Evolutionary conservation across 1,139 yeast species (phyloP).

Genomic region (Sugiyamaella grinbergsii): DNA sequence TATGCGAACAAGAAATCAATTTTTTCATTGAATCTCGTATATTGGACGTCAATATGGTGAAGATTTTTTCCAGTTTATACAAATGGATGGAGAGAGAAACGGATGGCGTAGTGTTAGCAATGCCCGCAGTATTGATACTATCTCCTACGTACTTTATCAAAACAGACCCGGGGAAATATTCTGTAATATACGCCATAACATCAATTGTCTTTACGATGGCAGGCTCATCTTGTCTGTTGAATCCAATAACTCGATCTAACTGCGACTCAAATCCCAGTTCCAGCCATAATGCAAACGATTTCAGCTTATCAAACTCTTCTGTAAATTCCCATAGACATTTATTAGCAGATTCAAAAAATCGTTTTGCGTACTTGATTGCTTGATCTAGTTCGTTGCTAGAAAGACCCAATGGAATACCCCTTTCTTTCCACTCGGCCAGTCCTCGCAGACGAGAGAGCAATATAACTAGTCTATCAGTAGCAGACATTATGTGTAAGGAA

Average conservation of each 20-base stretch:
- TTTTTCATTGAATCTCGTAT: constrained; percentile 15
- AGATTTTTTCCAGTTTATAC: constrained; percentile 8
- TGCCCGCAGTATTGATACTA: neutral
- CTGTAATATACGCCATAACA: constrained; percentile 32
- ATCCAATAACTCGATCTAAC: constrained; percentile 28
- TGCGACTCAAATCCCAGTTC: constrained; percentile 32
- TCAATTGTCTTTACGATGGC: constrained; percentile 30
- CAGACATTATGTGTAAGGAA: constrained; percentile 57
- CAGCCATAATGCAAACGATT: constrained; percentile 50
- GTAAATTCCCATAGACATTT: constrained; percentile 52
- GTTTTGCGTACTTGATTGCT: constrained; percentile 42
- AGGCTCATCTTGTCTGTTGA: constrained; percentile 28
- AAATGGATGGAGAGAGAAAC: neutral
- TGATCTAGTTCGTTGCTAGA: constrained; percentile 38
- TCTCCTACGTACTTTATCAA: constrained; percentile 14
- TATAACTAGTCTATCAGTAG: constrained; percentile 58
- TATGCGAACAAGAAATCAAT: constrained; percentile 2
- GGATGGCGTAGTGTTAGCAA: neutral
- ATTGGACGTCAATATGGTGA: constrained; percentile 4
- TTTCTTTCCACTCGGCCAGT: constrained; percentile 47
- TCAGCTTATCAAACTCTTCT: constrained; percentile 56
- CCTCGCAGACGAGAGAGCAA: constrained; percentile 54
- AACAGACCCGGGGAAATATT: constrained; percentile 23
- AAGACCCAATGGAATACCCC: constrained; percentile 43
- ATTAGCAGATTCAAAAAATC: constrained; percentile 46